Conservation (phyloP, 257 asterid species). For the Solanum medicagineum region DNA sequence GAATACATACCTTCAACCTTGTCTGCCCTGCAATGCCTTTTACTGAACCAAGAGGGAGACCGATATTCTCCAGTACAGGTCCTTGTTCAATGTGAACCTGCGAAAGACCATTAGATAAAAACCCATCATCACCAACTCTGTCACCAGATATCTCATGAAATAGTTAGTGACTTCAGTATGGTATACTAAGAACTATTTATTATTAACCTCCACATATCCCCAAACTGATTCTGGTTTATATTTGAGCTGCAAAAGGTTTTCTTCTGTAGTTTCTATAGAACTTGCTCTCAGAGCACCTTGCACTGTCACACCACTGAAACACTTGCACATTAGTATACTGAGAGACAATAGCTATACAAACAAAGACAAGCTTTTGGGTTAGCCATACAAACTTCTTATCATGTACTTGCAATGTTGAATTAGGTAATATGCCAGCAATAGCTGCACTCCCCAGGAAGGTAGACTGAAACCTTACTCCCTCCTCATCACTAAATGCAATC, state of each 20-base stretch:
- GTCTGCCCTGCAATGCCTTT: conserved; percentile 99
- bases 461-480: conserved; percentile 95
- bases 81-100: conserved; percentile 99
- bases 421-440: conserved; percentile 85
- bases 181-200: neutral
- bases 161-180: neutral
- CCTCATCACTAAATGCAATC: conserved; percentile 96
- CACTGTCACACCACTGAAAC: conserved; percentile 87
- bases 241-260: conserved; percentile 69
- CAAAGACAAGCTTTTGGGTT: conserved; percentile 7
- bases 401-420: conserved; percentile 47
- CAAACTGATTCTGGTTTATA: conserved; percentile 75
- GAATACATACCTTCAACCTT: conserved; percentile 52
- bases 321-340: conserved; percentile 22
- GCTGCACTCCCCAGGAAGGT: conserved; percentile 99
- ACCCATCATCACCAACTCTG: neutral
- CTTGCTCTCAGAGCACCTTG: conserved; percentile 70
- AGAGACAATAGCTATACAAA: neutral
- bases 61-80: conserved; percentile 80
- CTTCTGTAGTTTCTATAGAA: conserved; percentile 56
- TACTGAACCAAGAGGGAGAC: conserved; percentile 86
- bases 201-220: conserved; percentile 75
- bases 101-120: conserved; percentile 7
- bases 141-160: neutral
- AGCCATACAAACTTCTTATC: conserved; percentile 67